Conservation (phyloP, 345 rosid genomes). For the Eucalyptus guilfoylei region DNA sequence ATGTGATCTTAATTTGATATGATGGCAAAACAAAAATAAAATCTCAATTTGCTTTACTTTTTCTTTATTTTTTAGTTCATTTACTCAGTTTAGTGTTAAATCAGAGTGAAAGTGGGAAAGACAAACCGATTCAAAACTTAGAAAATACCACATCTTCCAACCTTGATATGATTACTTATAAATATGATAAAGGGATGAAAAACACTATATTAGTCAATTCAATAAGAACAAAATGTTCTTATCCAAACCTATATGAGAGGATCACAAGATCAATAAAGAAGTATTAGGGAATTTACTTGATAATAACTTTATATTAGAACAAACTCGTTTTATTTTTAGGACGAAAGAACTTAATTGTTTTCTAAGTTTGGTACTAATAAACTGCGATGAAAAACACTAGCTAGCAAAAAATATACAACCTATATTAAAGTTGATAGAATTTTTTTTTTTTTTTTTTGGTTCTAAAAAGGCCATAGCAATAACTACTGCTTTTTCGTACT, state of each 20-base stretch:
- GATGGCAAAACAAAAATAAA: background rate
- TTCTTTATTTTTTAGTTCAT: background rate
- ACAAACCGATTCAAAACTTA: too few relatives aligned
- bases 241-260: background rate
- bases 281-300: background rate
- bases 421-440: background rate
- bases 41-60: background rate
- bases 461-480: too few relatives aligned
- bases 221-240: background rate
- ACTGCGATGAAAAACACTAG: background rate
- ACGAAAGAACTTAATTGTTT: fast-evolving
- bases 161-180: background rate
- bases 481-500: background rate
- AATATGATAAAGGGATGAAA: too few relatives aligned
- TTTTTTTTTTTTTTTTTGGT: too few relatives aligned
- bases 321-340: background rate
- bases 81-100: background rate
- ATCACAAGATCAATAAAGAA: background rate
- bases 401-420: background rate
- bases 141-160: background rate
- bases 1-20: background rate
- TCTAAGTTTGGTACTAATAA: background rate
- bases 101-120: background rate
- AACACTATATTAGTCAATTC: background rate
- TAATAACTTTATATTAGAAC: background rate